Evolutionary conservation across 768 basidiomycete species (phyloP).

Genomic region (Botryobasidium botryosum): DNA sequence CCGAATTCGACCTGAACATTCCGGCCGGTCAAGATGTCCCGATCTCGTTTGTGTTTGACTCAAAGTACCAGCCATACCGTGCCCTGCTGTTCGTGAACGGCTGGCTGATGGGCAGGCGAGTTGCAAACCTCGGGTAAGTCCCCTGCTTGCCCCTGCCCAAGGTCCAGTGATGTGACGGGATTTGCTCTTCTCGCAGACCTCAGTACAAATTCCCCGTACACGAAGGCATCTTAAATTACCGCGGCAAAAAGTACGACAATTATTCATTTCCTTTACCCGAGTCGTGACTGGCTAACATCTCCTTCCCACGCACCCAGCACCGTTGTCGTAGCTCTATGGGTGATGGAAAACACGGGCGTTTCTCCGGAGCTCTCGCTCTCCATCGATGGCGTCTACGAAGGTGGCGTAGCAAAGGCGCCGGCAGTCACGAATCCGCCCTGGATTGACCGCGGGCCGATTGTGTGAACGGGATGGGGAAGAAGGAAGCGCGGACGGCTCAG

Average conservation of each 20-base stretch:
- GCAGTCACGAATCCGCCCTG: too few relatives aligned
- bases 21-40: conserved; percentile 44
- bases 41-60: conserved; percentile 55
- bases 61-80: conserved; percentile 45
- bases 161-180: background rate
- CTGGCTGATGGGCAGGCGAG: conserved; percentile 76
- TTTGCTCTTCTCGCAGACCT: conserved; percentile 29
- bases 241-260: conserved; percentile 43
- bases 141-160: background rate
- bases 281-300: conserved; percentile 18
- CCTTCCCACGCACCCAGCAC: conserved; percentile 9
- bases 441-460: too few relatives aligned
- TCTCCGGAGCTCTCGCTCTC: conserved; percentile 37
- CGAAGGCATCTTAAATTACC: conserved; percentile 59
- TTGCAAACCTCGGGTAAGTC: conserved; percentile 50
- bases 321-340: conserved; percentile 48
- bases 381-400: conserved; percentile 41
- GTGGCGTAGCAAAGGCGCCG: conserved; percentile 36
- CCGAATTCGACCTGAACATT: conserved; percentile 48
- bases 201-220: conserved; percentile 73
- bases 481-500: too few relatives aligned
- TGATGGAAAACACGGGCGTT: conserved; percentile 33
- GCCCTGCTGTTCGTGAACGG: conserved; percentile 67
- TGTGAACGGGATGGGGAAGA: too few relatives aligned
- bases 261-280: conserved; percentile 22